phyloP scores from a whole-genome alignment of 495 filamentous ascomycete species.

The Apodospora peruviana region DNA sequence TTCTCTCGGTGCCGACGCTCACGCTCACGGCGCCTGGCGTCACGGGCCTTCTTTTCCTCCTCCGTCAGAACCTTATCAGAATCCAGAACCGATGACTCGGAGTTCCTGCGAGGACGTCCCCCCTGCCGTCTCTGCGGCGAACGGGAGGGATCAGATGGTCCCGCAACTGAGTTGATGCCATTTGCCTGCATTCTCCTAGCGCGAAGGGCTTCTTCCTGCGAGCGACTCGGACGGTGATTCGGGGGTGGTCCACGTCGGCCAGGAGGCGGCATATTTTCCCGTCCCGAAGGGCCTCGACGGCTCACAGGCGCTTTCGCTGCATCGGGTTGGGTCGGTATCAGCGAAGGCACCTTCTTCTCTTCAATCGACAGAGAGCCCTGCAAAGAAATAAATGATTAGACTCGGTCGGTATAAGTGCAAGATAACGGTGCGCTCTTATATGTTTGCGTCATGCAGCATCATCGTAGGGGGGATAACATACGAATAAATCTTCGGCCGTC shows the following conservation, averaged over 20 bases:
- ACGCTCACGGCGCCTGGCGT: constrained; percentile 66
- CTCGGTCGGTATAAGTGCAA: background rate
- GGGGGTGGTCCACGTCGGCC: constrained; percentile 35
- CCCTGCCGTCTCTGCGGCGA: constrained; percentile 36
- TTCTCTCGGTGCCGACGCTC: constrained; percentile 57
- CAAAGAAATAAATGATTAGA: constrained; percentile 8
- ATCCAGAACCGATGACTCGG: constrained; percentile 85
- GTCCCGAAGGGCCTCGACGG: constrained; percentile 31
- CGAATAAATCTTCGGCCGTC: constrained; percentile 82
- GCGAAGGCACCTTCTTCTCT: constrained; percentile 24
- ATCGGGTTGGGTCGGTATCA: constrained; percentile 27
- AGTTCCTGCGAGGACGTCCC: constrained; percentile 74
- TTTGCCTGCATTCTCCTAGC: constrained; percentile 35
- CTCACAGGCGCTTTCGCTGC: constrained; percentile 30
- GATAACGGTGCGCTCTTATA: background rate
- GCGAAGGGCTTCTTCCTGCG: constrained; percentile 55
- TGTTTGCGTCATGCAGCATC: background rate
- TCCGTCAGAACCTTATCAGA: constrained; percentile 58
- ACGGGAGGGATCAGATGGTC: constrained; percentile 24
- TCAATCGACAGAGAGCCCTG: constrained; percentile 50
- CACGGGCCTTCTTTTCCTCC: constrained; percentile 69
- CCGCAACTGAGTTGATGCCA: constrained; percentile 24
- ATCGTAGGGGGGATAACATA: constrained; percentile 46
- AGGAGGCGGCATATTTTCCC: constrained; percentile 48
- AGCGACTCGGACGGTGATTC: constrained; percentile 54